Percentiles rank a stretch among this genome's conserved stretches.
Conservation (phyloP, 2,329 filamentous ascomycete species). For the Cadophora malorum region DNA sequence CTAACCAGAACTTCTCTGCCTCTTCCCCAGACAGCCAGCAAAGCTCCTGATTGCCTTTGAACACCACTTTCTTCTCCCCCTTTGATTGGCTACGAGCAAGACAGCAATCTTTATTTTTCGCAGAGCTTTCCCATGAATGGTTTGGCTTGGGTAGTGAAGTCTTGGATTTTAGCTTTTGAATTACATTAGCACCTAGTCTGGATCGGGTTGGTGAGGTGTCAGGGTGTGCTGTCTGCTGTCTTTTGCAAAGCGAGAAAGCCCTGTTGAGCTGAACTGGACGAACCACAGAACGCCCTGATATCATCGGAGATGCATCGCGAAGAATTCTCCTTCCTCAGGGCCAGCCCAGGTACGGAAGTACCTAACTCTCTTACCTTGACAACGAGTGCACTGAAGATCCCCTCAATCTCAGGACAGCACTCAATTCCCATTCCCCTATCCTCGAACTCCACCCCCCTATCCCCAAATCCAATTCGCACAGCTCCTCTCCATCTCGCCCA, state of each 20-base stretch:
- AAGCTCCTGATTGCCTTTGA: background rate
- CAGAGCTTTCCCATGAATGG: slow-evolving; percentile 14
- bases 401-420: no score
- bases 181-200: background rate
- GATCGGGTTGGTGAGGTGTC: no score
- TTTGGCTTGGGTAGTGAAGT: background rate
- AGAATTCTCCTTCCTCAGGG: no score
- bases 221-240: background rate
- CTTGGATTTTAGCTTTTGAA: slow-evolving; percentile 1
- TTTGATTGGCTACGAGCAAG: background rate
- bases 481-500: background rate
- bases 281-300: background rate
- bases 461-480: background rate
- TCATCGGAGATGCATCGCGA: no score
- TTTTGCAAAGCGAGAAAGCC: background rate
- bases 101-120: background rate
- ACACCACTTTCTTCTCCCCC: background rate
- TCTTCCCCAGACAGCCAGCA: background rate
- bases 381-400: no score
- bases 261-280: background rate
- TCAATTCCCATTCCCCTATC: no score
- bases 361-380: no score
- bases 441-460: no score
- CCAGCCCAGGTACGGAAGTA: no score
- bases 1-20: background rate